A percentile compares a stretch with the other conserved stretches of the same genome.
These are phyloP conservation scores for Tieghemostelium lacteum DNA, from an alignment of 78 protist genomes.

Conservation along the genomic window DNA sequence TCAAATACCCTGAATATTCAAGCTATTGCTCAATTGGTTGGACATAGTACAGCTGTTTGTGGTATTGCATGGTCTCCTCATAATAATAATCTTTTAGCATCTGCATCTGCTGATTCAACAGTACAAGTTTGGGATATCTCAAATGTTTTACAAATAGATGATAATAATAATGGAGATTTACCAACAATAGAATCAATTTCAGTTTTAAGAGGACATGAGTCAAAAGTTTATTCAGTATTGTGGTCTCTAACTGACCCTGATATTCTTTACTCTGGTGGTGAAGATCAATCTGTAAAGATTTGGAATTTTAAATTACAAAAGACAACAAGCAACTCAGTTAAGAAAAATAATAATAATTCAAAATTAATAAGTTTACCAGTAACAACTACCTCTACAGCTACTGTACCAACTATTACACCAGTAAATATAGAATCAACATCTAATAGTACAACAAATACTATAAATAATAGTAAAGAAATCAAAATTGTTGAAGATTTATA, in stretches of 20 bases:
- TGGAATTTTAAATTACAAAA: conserved; percentile 42
- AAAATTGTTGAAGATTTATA: not conserved
- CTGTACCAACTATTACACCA: not conserved
- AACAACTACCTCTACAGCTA: not conserved
- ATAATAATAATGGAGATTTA: no score
- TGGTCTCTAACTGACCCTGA: conserved; percentile 20
- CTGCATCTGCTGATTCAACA: conserved; percentile 37
- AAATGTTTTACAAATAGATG: no score
- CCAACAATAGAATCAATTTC: conserved; percentile 24
- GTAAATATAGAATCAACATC: not conserved
- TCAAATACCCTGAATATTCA: not conserved
- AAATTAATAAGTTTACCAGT: not conserved
- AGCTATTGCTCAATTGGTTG: not conserved
- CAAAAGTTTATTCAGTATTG: conserved; percentile 46
- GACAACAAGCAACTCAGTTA: conserved; percentile 2
- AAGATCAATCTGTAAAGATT: conserved; percentile 73
- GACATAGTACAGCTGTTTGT: conserved; percentile 38
- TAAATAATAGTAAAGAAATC: not conserved
- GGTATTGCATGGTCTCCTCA: conserved; percentile 49
- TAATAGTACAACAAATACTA: not conserved
- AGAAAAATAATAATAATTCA: not conserved
- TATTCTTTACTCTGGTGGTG: conserved; percentile 61
- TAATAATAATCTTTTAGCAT: conserved; percentile 16
- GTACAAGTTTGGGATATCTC: conserved; percentile 56
- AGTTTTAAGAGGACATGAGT: conserved; percentile 70